A percentile compares a stretch with the other conserved stretches of the same genome.
phyloP scores from a whole-genome alignment of 108 stramenopile genomes.

The Skeletonema potamos region DNA sequence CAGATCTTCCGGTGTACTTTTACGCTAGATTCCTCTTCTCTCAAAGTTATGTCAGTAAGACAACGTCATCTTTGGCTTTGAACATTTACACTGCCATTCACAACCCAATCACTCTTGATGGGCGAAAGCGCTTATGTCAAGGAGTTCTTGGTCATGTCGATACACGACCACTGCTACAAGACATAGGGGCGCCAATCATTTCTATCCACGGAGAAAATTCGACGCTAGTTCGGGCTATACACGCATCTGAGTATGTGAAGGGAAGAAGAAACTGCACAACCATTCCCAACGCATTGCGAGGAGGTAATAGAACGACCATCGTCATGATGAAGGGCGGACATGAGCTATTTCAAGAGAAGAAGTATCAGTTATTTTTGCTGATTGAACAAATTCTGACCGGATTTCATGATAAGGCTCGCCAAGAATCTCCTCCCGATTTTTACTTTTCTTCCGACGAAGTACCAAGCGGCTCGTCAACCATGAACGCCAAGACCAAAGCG shows the following conservation, averaged over 20 bases:
- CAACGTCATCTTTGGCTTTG: slow-evolving; percentile 81
- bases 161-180: slow-evolving; percentile 57
- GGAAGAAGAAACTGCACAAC: slow-evolving; percentile 55
- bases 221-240: slow-evolving; percentile 67
- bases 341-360: slow-evolving; percentile 84
- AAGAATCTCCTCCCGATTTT: not conserved
- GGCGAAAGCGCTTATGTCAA: slow-evolving; percentile 73
- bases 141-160: slow-evolving; percentile 78
- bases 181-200: slow-evolving; percentile 60
- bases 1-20: slow-evolving; percentile 91
- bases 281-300: slow-evolving; percentile 59
- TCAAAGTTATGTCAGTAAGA: slow-evolving; percentile 69
- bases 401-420: slow-evolving; percentile 30
- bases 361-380: slow-evolving; percentile 57
- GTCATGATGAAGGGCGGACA: slow-evolving; percentile 86
- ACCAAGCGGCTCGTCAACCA: not conserved
- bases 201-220: slow-evolving; percentile 76
- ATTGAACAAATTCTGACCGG: slow-evolving; percentile 83
- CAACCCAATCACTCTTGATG: slow-evolving; percentile 78
- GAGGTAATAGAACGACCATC: slow-evolving; percentile 60
- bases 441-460: not conserved
- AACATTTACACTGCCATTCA: slow-evolving; percentile 89
- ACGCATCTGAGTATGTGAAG: slow-evolving; percentile 68
- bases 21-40: slow-evolving; percentile 86
- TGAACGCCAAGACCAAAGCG: not conserved